These are phyloP conservation scores for Dichomitus squalens DNA, from an alignment of 1,284 basidiomycete species.

Conservation along the genomic window DNA sequence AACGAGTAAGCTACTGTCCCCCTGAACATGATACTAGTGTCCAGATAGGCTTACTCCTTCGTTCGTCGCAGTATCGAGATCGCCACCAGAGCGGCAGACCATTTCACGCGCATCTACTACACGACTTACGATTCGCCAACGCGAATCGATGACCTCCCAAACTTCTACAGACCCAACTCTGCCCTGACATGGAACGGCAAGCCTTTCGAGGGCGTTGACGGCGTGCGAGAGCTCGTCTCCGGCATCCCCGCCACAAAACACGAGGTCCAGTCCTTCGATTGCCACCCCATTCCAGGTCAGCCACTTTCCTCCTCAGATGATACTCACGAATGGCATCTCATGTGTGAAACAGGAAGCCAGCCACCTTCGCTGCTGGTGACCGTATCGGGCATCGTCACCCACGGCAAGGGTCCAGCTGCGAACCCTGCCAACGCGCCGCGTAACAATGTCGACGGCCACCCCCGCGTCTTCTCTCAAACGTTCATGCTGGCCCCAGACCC, in stretches of 20 bases:
- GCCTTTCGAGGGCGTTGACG: slow-evolving; percentile 70
- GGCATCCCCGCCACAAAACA: slow-evolving; percentile 78
- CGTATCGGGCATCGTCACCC: slow-evolving; percentile 77
- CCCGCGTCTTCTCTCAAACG: slow-evolving; percentile 83
- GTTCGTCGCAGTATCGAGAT: slow-evolving; percentile 66
- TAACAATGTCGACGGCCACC: slow-evolving; percentile 70
- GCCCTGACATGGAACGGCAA: slow-evolving; percentile 87
- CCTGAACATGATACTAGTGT: slow-evolving; percentile 12
- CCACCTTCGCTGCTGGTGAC: slow-evolving; percentile 79
- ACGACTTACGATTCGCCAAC: slow-evolving; percentile 75
- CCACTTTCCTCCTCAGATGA: slow-evolving; percentile 10
- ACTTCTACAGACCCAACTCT: slow-evolving; percentile 76
- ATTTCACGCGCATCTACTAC: slow-evolving; percentile 80
- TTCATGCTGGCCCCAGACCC: slow-evolving; percentile 83
- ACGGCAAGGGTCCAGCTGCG: slow-evolving; percentile 61
- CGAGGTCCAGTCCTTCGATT: slow-evolving; percentile 84
- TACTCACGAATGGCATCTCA: slow-evolving; percentile 1
- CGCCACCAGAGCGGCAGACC: slow-evolving; percentile 76
- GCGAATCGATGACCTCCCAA: slow-evolving; percentile 68
- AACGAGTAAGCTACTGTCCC: slow-evolving; percentile 23
- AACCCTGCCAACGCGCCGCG: slow-evolving; percentile 54
- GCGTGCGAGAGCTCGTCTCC: slow-evolving; percentile 62
- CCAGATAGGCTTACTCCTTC: slow-evolving; percentile 3
- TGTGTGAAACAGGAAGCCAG: slow-evolving; percentile 52
- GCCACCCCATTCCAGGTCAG: slow-evolving; percentile 83